Base-by-base conservation (phyloP, 2,329 filamentous ascomycete species). In the Sclerotinia minor region DNA sequence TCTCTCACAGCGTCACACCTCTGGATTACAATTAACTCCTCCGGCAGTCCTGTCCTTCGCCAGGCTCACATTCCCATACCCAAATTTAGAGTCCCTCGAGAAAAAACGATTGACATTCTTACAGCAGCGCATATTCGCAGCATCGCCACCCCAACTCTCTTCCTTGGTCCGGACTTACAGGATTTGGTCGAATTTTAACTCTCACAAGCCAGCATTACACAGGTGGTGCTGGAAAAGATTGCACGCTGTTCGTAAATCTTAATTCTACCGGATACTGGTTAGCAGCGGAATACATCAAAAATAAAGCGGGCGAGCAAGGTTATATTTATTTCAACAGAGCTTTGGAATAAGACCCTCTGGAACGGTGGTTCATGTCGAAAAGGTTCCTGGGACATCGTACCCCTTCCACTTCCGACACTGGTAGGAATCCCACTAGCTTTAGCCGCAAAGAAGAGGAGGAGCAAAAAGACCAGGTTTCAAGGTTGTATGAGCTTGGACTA, bases 401-500 rank as follows among this genome's bases (percentile, higher is more conserved):
- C 65, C 17, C 26, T 50, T 50, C 55, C 55, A 8, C 65, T 49
- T 38, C 65, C 58, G 38, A 55, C 26, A 64, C 47, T 47, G 38
- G 58, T 32, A 64, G 65, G 65, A 67, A 47, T 53, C 32, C 35
- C 55, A 64, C 49, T 64, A 67, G 35, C 24, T 41, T 66, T 44
- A 64, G 49, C 38, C 24, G 44, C 38, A 72, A 64, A 65, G 68
- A 65, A 67, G 58, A 70, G 44, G 70, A 68, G 44, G 70, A 68
- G 67, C 67, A 70, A 69, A 69, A 70, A 55, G 72, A 74, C 61
- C 73, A 75, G 71, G 74, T 75, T 71, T 74, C 73, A 69, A 68
- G 68, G 55, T 65, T 76, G 69, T 75, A 74, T 75, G 75, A 76
- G 73, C 74, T 77, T 71, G 75, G 75, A 73, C 73, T 76, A 21